Base-by-base conservation (phyloP, 169 alveolate genomes). In the Hepatocystis sp. region DNA sequence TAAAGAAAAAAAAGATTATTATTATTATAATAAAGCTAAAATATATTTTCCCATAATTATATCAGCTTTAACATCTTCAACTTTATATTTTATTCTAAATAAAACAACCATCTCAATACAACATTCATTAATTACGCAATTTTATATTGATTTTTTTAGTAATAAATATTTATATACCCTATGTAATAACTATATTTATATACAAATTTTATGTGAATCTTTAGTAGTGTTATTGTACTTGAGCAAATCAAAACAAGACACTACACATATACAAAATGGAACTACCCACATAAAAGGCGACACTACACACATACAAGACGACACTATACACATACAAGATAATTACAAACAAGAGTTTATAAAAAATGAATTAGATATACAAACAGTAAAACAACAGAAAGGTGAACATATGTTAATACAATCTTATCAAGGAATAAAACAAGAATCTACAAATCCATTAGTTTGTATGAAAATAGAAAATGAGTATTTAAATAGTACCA, bases 1-100 rank as follows among this genome's bases (percentile, higher is more conserved):
- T 1, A 61, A 49, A 39, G 23, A 11, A 34, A 47, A 2, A 19
- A 19, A 40, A 11, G 42, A 11, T 27, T 7, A 28, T 0, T 63
- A 49, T 44, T 81, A 81, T 55, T 52, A 81, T 49, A 81, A 42
- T 53, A 46, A 66, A 5, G 71, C 89, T 0, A 81, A 81, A 56
- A 34, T 81, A 27, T 81, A 81, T 21, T 81, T 81, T 23, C 89
- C 89, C 21, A 10, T 81, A 4, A 42, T 81, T 4, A 63, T 63
- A 3, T 60, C 89, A 1, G 44, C 89, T 1, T 65, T 81, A 51
- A 81, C 61, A 46, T 81, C 47, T 36, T 36, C 5, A 36, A 36
- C 51, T 2, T 11, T 61, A 11, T 49, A 39, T 61, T 81, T 44
- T 27, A 5, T 71, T 28, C 11, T 61, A 27, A 28, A 19, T 0